Base-by-base conservation (phyloP, 805 yeast genomes). In the Candida odintsovae region DNA sequence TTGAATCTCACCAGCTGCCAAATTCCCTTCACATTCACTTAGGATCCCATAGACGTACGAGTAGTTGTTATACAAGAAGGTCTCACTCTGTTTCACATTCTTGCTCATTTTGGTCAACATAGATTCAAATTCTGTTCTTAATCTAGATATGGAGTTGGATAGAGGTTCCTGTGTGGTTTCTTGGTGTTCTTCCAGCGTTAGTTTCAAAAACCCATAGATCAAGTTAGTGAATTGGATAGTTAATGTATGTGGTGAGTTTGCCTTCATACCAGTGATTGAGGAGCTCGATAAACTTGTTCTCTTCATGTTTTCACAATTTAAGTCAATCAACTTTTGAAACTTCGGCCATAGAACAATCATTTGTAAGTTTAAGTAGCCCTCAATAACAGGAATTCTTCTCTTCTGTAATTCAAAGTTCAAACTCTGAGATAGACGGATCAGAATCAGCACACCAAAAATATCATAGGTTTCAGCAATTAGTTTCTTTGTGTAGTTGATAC, bases 321-420 rank as follows among this genome's bases (percentile, higher is more conserved):
- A 67, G 61, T 90, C 97, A 38, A 90, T 75, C 29, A 88, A 70
- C 40, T 72, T 73, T 57, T 90, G 90, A 58, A 90, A 86, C 48
- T 77, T 80, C 0, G 97, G 96, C 98, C 98, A 94, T 40, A 92
- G 67, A 4, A 76, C 63, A 43, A 88, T 76, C 50, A 82, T 64
- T 51, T 85, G 80, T 15, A 78, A 70, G 54, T 85, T 81, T 52
- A 84, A 71, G 61, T 84, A 86, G 49, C 80, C 86, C 51, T 83
- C 88, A 62, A 82, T 67, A 6, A 80, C 80, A 0, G 95, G 90
- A 2, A 85, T 79, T 47, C 76, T 77, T 48, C 86, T 73, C 50
- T 78, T 83, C 58, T 86, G 90, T 21, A 86, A 67, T 51, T 80
- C 83, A 45, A 76, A 75, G 50, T 79, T 85, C 46, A 86, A 64